Base-by-base conservation (phyloP, 345 rosid species). In the Gossypium thurberi region DNA sequence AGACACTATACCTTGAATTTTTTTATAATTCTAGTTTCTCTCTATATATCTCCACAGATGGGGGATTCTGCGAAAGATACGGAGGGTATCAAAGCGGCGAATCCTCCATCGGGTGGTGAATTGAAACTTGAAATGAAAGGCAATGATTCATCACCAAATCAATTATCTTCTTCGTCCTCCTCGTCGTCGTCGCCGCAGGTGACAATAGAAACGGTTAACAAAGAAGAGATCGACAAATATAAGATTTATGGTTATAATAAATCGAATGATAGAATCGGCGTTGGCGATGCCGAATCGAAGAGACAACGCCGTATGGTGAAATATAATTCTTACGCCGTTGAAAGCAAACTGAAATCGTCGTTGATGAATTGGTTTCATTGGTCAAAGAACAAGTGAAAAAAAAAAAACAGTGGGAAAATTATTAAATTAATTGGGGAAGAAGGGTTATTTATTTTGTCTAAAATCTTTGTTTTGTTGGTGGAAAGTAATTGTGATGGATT, bases 301-400 rank as follows among this genome's bases (percentile, higher is more conserved):
- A 81, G 87, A 28, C 85, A 81, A 17, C 77, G 68, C 12, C 77
- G 88, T 23, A 75, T 87, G 21, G 78, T 74, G 0, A 82, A 66
- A 77, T 85, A 87, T 75, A 82, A 78, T 64, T 47, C 82, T 0
- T 87, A 83, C 0, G 79, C 79, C 0, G 77, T 76, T 0, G 87
- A 82, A 74, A 78, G 84, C 4, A 57, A 69, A 56, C 26, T 56
- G 15, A 56, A 20, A 56, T 56, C 61, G 33, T 20, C 61, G 26
- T 17, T 87, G 0, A 72, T 72, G 46, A 69, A 21, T 8, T 75
- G 88, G 13, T n/a, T 80, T 10, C 80, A 79, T 0, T 84, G 91
- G 87, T 63, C 84, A 59, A 87, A 84, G 82, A 77, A 67, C 77
- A 86, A 81, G 79, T 86, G 75, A 56, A 56, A 20, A 21, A 21